Evolutionary conservation across 2,329 filamentous ascomycete species (phyloP), one percentile per base, ranked within the genome.

Genomic region (Didymella keratinophila): DNA sequence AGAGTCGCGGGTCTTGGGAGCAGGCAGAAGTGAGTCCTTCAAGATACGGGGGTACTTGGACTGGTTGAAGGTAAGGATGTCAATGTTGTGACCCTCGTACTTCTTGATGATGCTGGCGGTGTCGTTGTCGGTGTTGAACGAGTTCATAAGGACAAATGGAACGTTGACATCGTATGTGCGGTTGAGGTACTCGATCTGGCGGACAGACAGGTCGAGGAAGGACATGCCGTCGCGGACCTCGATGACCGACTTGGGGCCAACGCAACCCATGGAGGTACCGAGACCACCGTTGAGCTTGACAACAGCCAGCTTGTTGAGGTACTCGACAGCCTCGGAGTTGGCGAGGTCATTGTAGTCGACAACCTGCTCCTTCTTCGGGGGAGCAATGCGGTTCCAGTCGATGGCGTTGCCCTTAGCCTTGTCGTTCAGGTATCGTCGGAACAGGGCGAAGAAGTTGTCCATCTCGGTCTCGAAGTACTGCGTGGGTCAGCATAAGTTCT

Each of bases 191-290:
- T 99, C 95, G 77, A 99, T 96, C 86, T 99, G 95, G 75, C 95
- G 92, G 72, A 99, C 95, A 20, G 95, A 98, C 73, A 99, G 86
- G 82, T 99, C 95, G 69, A 99, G 87, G 89, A 99, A 99, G 72
- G 95, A 99, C 95, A 98, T 99, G 87, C 95, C 95, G 73, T 99
- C 95, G 81, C 95, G 93, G 78, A 99, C 95, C 81, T 99, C 95
- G 72, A 99, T 99, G 76, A 99, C 95, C 45, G 95, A 99, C 86
- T 99, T 99, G 81, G 95, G 95, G 65, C 95, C 95, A 72, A 99
- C 95, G 73, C 95, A 99, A 76, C 95, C 95, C 95, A 99, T 99
- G 55, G 95, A 99, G 71, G 95, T 99, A 87, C 95, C 95, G 49
- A 99, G 89, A 84, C 95, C 95, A 85, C 95, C 95, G 76, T 99